These are phyloP conservation scores for Rhizoclosmatium globosum DNA, from an alignment of 192 early-diverging fungal genomes.

Conservation along the genomic window DNA sequence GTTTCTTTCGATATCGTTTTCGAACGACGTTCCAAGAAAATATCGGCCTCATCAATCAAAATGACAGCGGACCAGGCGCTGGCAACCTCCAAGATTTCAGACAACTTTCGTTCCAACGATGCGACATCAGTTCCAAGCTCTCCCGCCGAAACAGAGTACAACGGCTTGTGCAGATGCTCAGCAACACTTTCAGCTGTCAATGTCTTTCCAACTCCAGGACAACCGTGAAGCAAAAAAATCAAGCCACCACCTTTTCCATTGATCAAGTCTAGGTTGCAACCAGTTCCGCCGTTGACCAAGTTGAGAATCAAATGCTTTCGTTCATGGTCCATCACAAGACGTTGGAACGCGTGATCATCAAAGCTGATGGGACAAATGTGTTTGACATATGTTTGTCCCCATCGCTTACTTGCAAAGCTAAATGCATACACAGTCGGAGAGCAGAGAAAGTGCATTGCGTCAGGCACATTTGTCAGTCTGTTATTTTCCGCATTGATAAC, in stretches of 20 bases:
- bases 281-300: constrained; percentile 5
- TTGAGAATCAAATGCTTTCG: constrained; percentile 20
- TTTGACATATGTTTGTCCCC: constrained; percentile 24
- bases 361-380: constrained; percentile 21
- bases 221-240: constrained; percentile 30
- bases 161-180: constrained; percentile 27
- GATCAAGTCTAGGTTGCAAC: constrained; percentile 11
- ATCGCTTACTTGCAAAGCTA: not conserved
- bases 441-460: constrained; percentile 6
- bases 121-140: constrained; percentile 35
- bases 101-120: constrained; percentile 14
- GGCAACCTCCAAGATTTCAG: constrained; percentile 28
- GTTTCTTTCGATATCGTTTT: constrained; percentile 29
- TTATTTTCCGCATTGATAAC: not conserved
- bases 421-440: constrained; percentile 19
- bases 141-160: constrained; percentile 29
- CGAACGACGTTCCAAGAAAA: constrained; percentile 33
- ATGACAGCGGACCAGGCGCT: constrained; percentile 24
- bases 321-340: constrained; percentile 17
- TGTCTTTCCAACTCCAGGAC: constrained; percentile 35
- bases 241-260: constrained; percentile 33
- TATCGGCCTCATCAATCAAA: constrained; percentile 39
- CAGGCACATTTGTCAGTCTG: constrained; percentile 1
- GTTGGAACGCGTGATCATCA: constrained; percentile 22
- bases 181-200: constrained; percentile 35